Evolutionary conservation across 2,329 filamentous ascomycete species (phyloP).

Genomic region (Zelopaecilomyces penicillatus): DNA sequence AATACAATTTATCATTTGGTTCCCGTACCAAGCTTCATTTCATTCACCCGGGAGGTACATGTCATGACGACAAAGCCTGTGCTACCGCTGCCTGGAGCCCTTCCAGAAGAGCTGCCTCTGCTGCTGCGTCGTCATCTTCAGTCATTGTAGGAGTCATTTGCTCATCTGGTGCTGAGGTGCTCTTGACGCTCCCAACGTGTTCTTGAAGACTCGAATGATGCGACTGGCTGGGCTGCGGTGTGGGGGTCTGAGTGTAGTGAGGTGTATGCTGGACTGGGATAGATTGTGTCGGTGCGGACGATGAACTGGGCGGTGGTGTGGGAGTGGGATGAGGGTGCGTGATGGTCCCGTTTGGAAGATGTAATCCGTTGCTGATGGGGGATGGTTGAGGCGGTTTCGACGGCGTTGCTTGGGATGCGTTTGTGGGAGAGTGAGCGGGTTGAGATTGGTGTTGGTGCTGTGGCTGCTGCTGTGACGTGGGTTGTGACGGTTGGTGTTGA

Average conservation of each 20-base stretch:
- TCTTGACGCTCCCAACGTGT: slow-evolving; percentile 5
- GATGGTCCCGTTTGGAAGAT: background rate
- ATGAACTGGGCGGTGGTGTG: slow-evolving; percentile 3
- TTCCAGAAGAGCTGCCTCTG: slow-evolving; percentile 26
- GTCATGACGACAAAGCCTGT: slow-evolving; percentile 13
- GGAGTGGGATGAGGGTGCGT: slow-evolving; percentile 5
- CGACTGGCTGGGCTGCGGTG: background rate
- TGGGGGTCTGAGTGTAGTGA: slow-evolving; percentile 1
- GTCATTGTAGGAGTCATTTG: slow-evolving; percentile 15
- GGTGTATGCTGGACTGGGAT: slow-evolving; percentile 3
- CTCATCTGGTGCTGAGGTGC: slow-evolving; percentile 15
- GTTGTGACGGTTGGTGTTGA: slow-evolving; percentile 12
- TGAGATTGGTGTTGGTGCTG: slow-evolving; percentile 13
- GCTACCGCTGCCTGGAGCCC: slow-evolving; percentile 28
- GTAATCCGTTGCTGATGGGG: slow-evolving; percentile 1
- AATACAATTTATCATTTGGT: too few species aligned
- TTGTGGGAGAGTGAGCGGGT: slow-evolving; percentile 9
- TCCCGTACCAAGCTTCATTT: too few species aligned
- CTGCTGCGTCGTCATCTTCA: slow-evolving; percentile 23
- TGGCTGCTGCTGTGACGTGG: slow-evolving; percentile 11
- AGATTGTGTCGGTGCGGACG: slow-evolving; percentile 6
- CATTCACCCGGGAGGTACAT: background rate
- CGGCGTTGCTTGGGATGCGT: slow-evolving; percentile 1
- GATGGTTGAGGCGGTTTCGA: slow-evolving; percentile 3
- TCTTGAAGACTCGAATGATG: slow-evolving; percentile 9